Percentiles rank a stretch among this genome's conserved stretches.
Conservation (phyloP, 345 rosid species). For the Brassica carinata region DNA sequence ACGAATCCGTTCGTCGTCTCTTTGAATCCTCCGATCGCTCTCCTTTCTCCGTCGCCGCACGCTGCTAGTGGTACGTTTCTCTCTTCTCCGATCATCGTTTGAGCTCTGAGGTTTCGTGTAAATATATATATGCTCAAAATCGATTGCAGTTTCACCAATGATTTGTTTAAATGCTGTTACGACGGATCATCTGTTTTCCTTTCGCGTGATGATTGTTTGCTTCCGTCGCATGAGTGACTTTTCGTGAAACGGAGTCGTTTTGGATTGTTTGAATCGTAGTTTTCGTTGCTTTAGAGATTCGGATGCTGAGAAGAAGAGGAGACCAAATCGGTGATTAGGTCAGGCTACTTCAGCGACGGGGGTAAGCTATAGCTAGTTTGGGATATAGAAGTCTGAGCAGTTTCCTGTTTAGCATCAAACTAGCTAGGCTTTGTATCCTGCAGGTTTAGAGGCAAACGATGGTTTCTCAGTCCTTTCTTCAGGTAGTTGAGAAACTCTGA, state of each 20-base stretch:
- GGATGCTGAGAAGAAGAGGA: conserved; percentile 18
- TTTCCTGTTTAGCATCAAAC: conserved; percentile 39
- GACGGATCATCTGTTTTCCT: conserved; percentile 12
- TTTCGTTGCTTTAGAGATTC: conserved; percentile 17
- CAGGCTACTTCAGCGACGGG: conserved; percentile 20
- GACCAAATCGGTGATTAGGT: background rate
- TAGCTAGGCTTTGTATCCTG: conserved; percentile 58
- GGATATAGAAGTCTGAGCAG: too few species aligned
- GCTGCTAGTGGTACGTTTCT: conserved; percentile 34
- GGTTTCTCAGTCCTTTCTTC: conserved; percentile 25
- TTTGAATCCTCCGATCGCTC: conserved; percentile 29
- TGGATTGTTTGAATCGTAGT: background rate
- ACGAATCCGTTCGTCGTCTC: conserved; percentile 25
- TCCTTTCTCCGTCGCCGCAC: conserved; percentile 7
- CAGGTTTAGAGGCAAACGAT: conserved; percentile 54
- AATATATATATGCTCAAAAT: background rate
- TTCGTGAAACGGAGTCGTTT: background rate
- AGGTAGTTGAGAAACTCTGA: conserved; percentile 15
- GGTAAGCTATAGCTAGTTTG: conserved; percentile 14
- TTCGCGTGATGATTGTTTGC: conserved; percentile 17
- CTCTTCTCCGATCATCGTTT: conserved; percentile 29
- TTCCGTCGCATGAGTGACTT: conserved; percentile 3
- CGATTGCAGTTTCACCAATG: background rate
- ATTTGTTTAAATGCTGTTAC: background rate
- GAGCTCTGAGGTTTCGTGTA: conserved; percentile 10